These are phyloP conservation scores for Sparassis latifolia DNA, from an alignment of 1,284 basidiomycete genomes.

Conservation along the genomic window DNA sequence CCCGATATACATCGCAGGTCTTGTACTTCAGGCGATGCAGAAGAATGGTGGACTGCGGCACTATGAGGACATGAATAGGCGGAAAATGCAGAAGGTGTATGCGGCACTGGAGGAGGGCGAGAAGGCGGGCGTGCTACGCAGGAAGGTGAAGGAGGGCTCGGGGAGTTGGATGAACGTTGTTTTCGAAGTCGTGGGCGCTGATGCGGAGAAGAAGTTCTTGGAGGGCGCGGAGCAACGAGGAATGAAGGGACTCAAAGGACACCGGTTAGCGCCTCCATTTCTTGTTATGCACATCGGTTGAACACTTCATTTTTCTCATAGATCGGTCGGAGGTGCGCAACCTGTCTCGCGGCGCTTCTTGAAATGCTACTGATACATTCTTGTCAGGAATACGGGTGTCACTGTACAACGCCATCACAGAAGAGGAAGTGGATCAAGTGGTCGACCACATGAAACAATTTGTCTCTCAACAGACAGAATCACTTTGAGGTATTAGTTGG, in stretches of 20 bases:
- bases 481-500: too few relatives aligned
- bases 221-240: slow-evolving; percentile 71
- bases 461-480: slow-evolving; percentile 11
- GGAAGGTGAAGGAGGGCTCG: slow-evolving; percentile 66
- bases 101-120: slow-evolving; percentile 65
- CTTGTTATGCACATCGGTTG: not conserved
- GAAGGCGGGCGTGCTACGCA: slow-evolving; percentile 56
- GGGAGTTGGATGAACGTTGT: slow-evolving; percentile 93
- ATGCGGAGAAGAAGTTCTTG: slow-evolving; percentile 68
- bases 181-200: slow-evolving; percentile 70
- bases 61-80: slow-evolving; percentile 61
- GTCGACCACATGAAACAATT: slow-evolving; percentile 60
- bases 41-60: slow-evolving; percentile 67
- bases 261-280: slow-evolving; percentile 58
- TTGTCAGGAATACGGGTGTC: slow-evolving; percentile 77
- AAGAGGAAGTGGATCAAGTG: slow-evolving; percentile 65
- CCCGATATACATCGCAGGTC: slow-evolving; percentile 85
- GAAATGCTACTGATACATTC: slow-evolving; percentile 3
- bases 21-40: slow-evolving; percentile 76
- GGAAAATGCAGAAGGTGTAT: slow-evolving; percentile 77
- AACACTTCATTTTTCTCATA: slow-evolving; percentile 14
- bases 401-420: slow-evolving; percentile 91
- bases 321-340: slow-evolving; percentile 58
- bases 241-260: slow-evolving; percentile 86
- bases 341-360: not conserved